Conservation (phyloP, 148 eudicot genomes). For the Salicornia ramosissima region DNA sequence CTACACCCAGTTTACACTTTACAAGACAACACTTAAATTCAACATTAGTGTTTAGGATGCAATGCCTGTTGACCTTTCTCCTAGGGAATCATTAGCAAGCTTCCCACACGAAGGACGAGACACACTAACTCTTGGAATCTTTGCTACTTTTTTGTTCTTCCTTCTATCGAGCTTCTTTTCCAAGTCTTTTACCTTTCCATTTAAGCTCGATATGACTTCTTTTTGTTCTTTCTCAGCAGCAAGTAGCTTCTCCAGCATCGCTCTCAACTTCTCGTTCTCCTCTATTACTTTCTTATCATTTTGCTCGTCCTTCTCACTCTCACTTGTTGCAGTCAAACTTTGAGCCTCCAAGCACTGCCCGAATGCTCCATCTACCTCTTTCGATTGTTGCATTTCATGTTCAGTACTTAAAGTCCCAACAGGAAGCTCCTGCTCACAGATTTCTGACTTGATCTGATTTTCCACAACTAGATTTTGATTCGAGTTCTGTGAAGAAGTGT, state of each 20-base stretch:
- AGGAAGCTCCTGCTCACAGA: not conserved
- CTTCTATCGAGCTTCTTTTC: slow-evolving; percentile 49
- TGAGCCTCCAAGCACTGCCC: not conserved
- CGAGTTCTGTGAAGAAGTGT: not conserved
- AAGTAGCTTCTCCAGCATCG: slow-evolving; percentile 49
- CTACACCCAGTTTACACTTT: not conserved
- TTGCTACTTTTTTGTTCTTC: slow-evolving; percentile 33
- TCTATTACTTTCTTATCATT: slow-evolving; percentile 30
- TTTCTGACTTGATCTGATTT: not conserved
- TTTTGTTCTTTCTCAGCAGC: slow-evolving; percentile 61
- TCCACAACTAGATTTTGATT: not conserved
- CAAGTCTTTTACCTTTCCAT: slow-evolving; percentile 50
- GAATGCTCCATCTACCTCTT: not conserved
- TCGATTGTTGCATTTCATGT: not conserved
- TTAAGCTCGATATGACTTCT: slow-evolving; percentile 42
- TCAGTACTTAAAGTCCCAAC: not conserved
- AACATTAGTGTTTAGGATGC: slow-evolving; percentile 16
- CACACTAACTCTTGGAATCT: slow-evolving; percentile 12
- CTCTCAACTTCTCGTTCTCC: slow-evolving; percentile 57
- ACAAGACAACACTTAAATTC: not conserved
- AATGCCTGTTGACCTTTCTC: slow-evolving; percentile 15
- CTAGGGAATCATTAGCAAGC: not conserved
- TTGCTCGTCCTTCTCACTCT: slow-evolving; percentile 5
- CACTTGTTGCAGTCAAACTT: not conserved
- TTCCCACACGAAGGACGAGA: slow-evolving; percentile 19